Evolutionary conservation across 2,329 filamentous ascomycete genomes (phyloP).

Genomic region (Colletotrichum viniferum): DNA sequence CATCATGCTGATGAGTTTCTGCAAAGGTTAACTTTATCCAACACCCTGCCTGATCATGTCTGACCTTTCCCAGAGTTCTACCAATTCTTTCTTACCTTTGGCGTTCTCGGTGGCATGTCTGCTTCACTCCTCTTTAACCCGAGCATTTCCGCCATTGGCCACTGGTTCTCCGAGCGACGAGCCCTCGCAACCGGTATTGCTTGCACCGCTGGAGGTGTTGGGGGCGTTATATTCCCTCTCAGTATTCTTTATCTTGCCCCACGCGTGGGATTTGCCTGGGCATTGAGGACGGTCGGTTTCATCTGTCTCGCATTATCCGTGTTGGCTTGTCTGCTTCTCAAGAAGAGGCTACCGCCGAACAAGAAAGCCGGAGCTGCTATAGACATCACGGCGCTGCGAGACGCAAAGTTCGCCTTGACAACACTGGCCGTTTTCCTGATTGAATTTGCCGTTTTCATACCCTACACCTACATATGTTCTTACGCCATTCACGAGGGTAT

Average conservation of each 20-base stretch:
- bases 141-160: conserved; percentile 67
- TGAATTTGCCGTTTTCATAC: conserved; percentile 67
- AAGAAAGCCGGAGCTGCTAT: conserved; percentile 47
- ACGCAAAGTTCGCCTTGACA: conserved; percentile 55
- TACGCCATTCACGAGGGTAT: conserved; percentile 64
- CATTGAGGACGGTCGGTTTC: conserved; percentile 33
- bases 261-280: conserved; percentile 34
- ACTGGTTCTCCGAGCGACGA: conserved; percentile 69
- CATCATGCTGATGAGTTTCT: conserved; percentile 63
- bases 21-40: conserved; percentile 43
- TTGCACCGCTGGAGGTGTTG: conserved; percentile 66
- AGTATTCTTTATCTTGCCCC: conserved; percentile 31
- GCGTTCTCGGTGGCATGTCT: conserved; percentile 68
- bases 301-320: conserved; percentile 25
- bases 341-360: conserved; percentile 53
- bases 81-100: conserved; percentile 75
- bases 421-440: conserved; percentile 61
- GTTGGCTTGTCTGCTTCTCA: conserved; percentile 32
- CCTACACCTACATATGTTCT: conserved; percentile 71
- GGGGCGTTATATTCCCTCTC: conserved; percentile 56
- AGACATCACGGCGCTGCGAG: conserved; percentile 55
- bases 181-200: conserved; percentile 74
- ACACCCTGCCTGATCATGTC: background rate
- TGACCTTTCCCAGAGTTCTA: conserved; percentile 54
- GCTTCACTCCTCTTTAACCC: conserved; percentile 74